Percentiles rank a stretch among this genome's conserved stretches.
Conservation (phyloP, 257 asterid species). For the Vinca minor region DNA sequence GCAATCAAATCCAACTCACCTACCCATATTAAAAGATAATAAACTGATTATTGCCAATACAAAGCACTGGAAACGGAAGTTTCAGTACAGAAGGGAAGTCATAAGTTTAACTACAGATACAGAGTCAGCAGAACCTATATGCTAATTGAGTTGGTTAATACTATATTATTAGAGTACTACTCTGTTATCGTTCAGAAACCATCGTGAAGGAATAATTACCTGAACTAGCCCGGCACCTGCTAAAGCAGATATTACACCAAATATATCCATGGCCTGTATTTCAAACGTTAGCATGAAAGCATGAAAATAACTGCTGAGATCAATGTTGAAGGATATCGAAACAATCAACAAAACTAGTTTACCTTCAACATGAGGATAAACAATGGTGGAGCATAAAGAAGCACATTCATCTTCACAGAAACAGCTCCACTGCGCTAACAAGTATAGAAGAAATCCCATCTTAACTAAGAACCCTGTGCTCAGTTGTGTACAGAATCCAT, state of each 20-base stretch:
- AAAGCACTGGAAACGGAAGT: constrained; percentile 6
- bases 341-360: constrained; percentile 13
- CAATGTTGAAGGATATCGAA: constrained; percentile 11
- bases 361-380: constrained; percentile 83
- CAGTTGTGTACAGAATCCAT: neutral
- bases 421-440: constrained; percentile 85
- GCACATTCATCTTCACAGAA: constrained; percentile 95
- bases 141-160: neutral
- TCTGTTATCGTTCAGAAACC: neutral
- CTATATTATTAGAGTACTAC: no score
- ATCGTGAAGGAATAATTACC: constrained; percentile 38
- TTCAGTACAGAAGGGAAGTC: no score
- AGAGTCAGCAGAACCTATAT: neutral
- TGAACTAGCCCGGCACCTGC: constrained; percentile 90
- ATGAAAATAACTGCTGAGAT: neutral
- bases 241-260: constrained; percentile 83
- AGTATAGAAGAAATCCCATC: constrained; percentile 23
- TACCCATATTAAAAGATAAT: constrained; percentile 9
- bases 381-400: constrained; percentile 77
- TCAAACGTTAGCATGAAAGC: constrained; percentile 18
- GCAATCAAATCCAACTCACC: constrained; percentile 23
- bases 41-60: constrained; percentile 2
- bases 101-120: neutral
- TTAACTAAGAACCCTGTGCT: constrained; percentile 7
- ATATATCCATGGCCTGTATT: constrained; percentile 75